A percentile compares a stretch with the other conserved stretches of the same genome.
phyloP scores from a whole-genome alignment of 2,329 filamentous ascomycete species.

The Fusarium clavum region DNA sequence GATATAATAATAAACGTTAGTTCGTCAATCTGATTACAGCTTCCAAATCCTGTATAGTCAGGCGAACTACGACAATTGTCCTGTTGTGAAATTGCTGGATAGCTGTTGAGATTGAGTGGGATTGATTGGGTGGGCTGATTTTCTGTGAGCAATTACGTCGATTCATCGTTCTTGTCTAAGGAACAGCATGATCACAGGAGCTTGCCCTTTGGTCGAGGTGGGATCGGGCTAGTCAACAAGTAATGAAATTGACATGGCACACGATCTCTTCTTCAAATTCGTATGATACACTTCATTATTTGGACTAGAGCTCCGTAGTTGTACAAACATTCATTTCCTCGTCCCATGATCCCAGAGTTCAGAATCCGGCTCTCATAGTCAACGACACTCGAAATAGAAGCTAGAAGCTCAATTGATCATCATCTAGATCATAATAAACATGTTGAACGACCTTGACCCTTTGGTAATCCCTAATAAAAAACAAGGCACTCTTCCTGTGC shows the following conservation, averaged over 20 bases:
- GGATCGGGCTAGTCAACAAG: not conserved
- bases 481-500: constrained; percentile 54
- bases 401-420: constrained; percentile 45
- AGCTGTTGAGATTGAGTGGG: not conserved
- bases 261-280: not conserved
- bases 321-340: constrained; percentile 49
- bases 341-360: constrained; percentile 42
- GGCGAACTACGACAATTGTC: not conserved
- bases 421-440: constrained; percentile 49
- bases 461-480: constrained; percentile 52
- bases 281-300: constrained; percentile 34
- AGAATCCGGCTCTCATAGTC: constrained; percentile 43
- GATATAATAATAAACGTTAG: not conserved
- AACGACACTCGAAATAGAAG: constrained; percentile 36
- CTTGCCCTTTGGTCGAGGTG: not conserved
- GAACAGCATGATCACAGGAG: not conserved
- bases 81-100: not conserved
- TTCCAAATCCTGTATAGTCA: not conserved
- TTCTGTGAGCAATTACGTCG: not conserved
- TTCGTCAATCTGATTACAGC: not conserved
- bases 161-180: not conserved
- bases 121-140: not conserved
- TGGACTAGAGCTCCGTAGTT: constrained; percentile 39
- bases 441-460: constrained; percentile 51
- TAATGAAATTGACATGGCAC: not conserved